These are phyloP conservation scores for Phlebiopsis gigantea DNA, from an alignment of 768 basidiomycete genomes.

Conservation along the genomic window DNA sequence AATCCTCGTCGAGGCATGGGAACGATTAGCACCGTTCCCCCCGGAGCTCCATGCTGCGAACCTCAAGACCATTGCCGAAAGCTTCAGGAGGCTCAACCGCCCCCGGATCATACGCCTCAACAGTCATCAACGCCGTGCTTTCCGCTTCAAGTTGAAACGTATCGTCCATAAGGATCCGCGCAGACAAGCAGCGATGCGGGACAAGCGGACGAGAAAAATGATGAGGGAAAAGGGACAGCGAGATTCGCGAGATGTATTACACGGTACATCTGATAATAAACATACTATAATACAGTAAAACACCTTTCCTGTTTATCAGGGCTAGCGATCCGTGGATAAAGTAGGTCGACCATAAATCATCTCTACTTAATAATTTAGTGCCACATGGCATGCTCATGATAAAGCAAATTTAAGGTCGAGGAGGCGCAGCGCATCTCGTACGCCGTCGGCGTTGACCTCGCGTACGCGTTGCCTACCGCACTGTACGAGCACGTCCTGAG, in stretches of 20 bases:
- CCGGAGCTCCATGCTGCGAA: slow-evolving; percentile 36
- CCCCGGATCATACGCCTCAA: slow-evolving; percentile 6
- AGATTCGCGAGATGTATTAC: neutral
- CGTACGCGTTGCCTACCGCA: slow-evolving; percentile 58
- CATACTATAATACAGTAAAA: slow-evolving; percentile 10
- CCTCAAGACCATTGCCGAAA: slow-evolving; percentile 39
- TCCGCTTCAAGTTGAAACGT: slow-evolving; percentile 34
- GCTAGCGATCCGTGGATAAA: neutral
- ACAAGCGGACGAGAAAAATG: neutral
- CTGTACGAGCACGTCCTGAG: slow-evolving; percentile 54
- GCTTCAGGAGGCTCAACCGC: slow-evolving; percentile 32
- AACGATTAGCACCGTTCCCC: slow-evolving; percentile 58
- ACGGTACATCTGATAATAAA: slow-evolving; percentile 8
- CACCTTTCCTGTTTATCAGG: neutral
- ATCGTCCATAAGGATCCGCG: slow-evolving; percentile 4
- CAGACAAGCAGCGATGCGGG: neutral
- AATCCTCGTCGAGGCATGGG: slow-evolving; percentile 60
- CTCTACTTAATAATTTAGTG: neutral
- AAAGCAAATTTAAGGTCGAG: slow-evolving; percentile 45
- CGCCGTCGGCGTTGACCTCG: slow-evolving; percentile 68
- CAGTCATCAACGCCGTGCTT: slow-evolving; percentile 28
- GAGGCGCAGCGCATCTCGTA: slow-evolving; percentile 69
- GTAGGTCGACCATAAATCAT: neutral
- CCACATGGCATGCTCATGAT: slow-evolving; percentile 1
- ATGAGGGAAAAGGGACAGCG: neutral